phyloP scores from a whole-genome alignment of 441 rosid genomes.

The Cnidoscolus chayamansa region DNA sequence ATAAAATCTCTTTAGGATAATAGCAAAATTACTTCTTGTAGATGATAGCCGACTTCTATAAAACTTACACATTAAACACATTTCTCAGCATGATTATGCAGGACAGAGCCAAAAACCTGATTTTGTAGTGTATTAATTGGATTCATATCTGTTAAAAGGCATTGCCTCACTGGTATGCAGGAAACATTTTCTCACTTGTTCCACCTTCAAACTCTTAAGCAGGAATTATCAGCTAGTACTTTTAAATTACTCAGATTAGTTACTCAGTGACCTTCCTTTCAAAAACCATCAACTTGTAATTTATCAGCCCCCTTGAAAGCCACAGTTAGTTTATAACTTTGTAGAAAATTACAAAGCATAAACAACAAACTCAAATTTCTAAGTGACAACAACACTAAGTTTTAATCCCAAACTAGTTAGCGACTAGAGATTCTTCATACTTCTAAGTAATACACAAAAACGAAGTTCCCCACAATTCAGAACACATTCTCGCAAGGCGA shows the following conservation, averaged over 20 bases:
- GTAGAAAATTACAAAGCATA: neutral
- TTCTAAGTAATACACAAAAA: no score
- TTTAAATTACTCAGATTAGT: conserved; percentile 2
- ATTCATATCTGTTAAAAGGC: neutral
- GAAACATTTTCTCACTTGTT: conserved; percentile 1
- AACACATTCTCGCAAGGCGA: conserved; percentile 2
- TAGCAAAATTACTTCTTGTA: neutral
- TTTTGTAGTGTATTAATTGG: neutral
- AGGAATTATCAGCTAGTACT: neutral
- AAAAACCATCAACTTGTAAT: conserved; percentile 2
- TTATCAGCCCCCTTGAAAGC: conserved; percentile 3
- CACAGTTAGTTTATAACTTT: conserved; percentile 11
- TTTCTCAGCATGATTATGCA: neutral
- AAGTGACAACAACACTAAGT: neutral
- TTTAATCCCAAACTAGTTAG: no score
- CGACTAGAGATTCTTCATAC: no score
- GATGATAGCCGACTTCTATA: neutral
- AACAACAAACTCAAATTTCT: neutral
- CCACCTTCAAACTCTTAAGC: conserved; percentile 6
- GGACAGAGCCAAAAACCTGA: neutral
- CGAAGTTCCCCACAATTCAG: neutral
- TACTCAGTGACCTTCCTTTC: conserved; percentile 10
- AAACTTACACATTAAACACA: neutral
- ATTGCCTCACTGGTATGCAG: neutral
- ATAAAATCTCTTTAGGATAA: neutral